These are phyloP conservation scores for Curvularia sp. DNA, from an alignment of 2,329 filamentous ascomycete species.

Conservation along the genomic window DNA sequence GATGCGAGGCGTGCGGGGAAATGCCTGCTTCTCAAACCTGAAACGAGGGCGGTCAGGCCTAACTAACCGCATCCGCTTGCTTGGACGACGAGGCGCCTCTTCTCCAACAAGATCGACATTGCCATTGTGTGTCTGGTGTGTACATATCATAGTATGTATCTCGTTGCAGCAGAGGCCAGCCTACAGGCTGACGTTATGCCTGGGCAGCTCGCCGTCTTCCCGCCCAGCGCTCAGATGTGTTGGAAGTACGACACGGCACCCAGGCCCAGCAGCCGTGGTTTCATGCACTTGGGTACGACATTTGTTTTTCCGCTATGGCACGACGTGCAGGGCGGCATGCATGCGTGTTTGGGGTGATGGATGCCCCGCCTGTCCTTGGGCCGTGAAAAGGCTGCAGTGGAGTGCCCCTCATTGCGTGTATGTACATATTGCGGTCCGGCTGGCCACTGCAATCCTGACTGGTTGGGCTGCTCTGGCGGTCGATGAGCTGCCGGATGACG, in stretches of 20 bases:
- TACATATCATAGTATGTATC: background rate
- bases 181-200: background rate
- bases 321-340: conserved; percentile 21
- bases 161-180: background rate
- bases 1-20: conserved; percentile 19
- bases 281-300: conserved; percentile 9
- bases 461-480: conserved; percentile 17
- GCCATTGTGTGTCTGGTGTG: background rate
- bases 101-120: conserved; percentile 7
- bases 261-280: background rate
- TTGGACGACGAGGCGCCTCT: conserved; percentile 9
- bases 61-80: conserved; percentile 12
- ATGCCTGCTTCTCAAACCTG: conserved; percentile 17
- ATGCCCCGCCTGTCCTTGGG: conserved; percentile 28
- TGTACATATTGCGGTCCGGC: conserved; percentile 18
- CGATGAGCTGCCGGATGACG: conserved; percentile 35
- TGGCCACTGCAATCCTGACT: conserved; percentile 27
- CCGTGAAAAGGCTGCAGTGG: conserved; percentile 19
- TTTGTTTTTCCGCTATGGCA: background rate
- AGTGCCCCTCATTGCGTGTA: conserved; percentile 32
- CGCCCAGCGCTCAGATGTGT: background rate
- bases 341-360: conserved; percentile 18
- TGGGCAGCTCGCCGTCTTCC: background rate
- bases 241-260: background rate
- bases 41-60: conserved; percentile 18